These are phyloP conservation scores for Pulveroboletus sp. DNA, from an alignment of 768 basidiomycete species.

Conservation along the genomic window DNA sequence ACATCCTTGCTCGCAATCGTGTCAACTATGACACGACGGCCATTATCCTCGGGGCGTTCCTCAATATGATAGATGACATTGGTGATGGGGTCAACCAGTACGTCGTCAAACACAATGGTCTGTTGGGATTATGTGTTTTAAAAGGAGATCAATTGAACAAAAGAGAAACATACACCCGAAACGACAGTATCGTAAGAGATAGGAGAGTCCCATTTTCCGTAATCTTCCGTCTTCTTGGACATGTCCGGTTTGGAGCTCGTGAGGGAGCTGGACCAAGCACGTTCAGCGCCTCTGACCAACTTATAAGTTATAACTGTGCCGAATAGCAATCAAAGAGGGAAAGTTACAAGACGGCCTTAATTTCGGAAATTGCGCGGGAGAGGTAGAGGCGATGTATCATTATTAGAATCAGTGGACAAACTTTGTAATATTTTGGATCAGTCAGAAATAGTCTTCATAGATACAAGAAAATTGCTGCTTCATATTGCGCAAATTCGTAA, in stretches of 20 bases:
- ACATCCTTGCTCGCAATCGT: slow-evolving; percentile 43
- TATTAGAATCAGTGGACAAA: not conserved
- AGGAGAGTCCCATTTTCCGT: slow-evolving; percentile 59
- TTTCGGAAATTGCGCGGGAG: too few relatives aligned
- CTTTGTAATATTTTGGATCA: too few relatives aligned
- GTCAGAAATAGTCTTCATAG: too few relatives aligned
- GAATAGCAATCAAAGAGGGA: not conserved
- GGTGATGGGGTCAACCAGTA: slow-evolving; percentile 52
- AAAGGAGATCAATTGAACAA: not conserved
- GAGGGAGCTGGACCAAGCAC: not conserved
- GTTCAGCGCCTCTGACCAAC: not conserved
- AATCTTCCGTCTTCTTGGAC: slow-evolving; percentile 38
- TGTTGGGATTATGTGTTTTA: slow-evolving; percentile 9
- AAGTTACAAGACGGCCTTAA: too few relatives aligned
- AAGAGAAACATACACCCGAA: slow-evolving; percentile 30
- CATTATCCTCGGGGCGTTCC: slow-evolving; percentile 41
- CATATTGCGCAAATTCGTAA: too few relatives aligned
- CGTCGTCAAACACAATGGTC: slow-evolving; percentile 36
- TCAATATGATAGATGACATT: slow-evolving; percentile 54
- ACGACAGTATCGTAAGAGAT: slow-evolving; percentile 50
- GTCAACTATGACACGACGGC: slow-evolving; percentile 53
- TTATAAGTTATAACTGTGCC: not conserved
- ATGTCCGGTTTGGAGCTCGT: not conserved
- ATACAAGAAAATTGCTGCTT: too few relatives aligned
- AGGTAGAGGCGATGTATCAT: too few relatives aligned